Evolutionary conservation across 2,329 filamentous ascomycete species (phyloP).

Genomic region (Macrophomina pseudophaseolina): DNA sequence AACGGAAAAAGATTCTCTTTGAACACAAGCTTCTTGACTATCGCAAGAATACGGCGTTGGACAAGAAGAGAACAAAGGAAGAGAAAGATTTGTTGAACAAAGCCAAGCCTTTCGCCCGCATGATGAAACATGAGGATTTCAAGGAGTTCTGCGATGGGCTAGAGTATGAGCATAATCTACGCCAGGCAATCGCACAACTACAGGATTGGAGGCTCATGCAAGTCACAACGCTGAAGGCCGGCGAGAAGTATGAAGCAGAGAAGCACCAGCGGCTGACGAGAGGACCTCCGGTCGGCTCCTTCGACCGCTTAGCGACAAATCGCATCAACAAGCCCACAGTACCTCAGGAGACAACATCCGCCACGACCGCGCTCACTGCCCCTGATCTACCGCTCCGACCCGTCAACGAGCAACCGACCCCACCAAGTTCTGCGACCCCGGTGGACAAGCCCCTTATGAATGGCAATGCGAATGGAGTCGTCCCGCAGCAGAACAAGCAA

Average conservation of each 20-base stretch:
- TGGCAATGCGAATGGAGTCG: slow-evolving; percentile 48
- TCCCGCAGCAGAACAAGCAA: slow-evolving; percentile 50
- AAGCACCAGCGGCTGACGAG: slow-evolving; percentile 76
- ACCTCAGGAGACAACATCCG: slow-evolving; percentile 71
- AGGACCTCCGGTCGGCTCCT: slow-evolving; percentile 72
- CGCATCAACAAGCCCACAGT: slow-evolving; percentile 69
- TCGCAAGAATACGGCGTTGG: slow-evolving; percentile 82
- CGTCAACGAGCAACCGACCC: slow-evolving; percentile 48
- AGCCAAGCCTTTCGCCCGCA: slow-evolving; percentile 91
- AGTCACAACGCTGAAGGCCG: slow-evolving; percentile 82
- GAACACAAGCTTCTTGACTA: slow-evolving; percentile 95
- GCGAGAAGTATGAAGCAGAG: slow-evolving; percentile 91
- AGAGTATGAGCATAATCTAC: slow-evolving; percentile 87
- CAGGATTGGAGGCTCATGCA: slow-evolving; percentile 91
- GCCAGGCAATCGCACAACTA: slow-evolving; percentile 85
- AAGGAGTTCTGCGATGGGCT: slow-evolving; percentile 83
- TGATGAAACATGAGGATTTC: slow-evolving; percentile 95
- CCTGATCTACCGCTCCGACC: slow-evolving; percentile 75
- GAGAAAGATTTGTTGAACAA: slow-evolving; percentile 90
- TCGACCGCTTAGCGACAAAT: slow-evolving; percentile 80
- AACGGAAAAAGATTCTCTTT: slow-evolving; percentile 95
- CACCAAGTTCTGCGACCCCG: slow-evolving; percentile 37
- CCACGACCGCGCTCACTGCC: slow-evolving; percentile 76
- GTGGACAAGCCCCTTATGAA: slow-evolving; percentile 54
- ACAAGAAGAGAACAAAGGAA: slow-evolving; percentile 96